Evolutionary conservation across 2,329 filamentous ascomycete genomes (phyloP), one percentile per base, ranked within the genome.

Genomic region (Akanthomyces uredinophilus): DNA sequence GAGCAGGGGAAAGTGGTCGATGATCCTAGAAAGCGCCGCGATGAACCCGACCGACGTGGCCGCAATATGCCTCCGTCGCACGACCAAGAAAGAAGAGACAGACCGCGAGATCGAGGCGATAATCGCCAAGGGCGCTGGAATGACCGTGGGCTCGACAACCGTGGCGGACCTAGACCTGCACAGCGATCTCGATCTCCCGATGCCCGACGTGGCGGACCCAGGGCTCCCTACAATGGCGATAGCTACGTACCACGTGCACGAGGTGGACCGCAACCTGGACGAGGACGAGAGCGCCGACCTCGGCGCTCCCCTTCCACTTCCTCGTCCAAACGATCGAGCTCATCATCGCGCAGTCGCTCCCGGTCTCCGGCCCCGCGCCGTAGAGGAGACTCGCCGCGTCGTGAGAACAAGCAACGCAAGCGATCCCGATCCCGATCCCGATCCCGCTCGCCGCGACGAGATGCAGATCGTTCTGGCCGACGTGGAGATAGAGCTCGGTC

Each of bases 1-100:
- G 89, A 96, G 71, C 89, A 91, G 41, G 92, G 95, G 68, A 90
- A 88, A 73, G 88, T 88, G 49, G 90, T 90, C 32, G 90, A 95
- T 71, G 87, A 90, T 70, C 84, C 86, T 32, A 87, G 88, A 60
- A 83, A 83, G 60, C 85, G 87, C 68, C 87, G 88, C 66, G 89
- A 94, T 70, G 85, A 88, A 61, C 83, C 90, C 63, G 83, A 87
- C 67, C 81, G 85, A 55, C 87, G 90, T 62, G 90, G 95, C 64
- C 86, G 86, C 64, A 88, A 92, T 58, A 70, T 91, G 47, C 83
- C 88, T 65, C 78, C 91, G 5, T 54, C 37, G 60, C 85, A 90
- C 70, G 86, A 89, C 62, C 82, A 83, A 62, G 87, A 90, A 60
- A 81, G 82, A 53, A 78, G 81, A 64, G 81, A 83, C 52, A 77